Evolutionary conservation across 2,329 filamentous ascomycete species (phyloP), one percentile per base, ranked within the genome.

Genomic region (Chrysoporthe puriensis): DNA sequence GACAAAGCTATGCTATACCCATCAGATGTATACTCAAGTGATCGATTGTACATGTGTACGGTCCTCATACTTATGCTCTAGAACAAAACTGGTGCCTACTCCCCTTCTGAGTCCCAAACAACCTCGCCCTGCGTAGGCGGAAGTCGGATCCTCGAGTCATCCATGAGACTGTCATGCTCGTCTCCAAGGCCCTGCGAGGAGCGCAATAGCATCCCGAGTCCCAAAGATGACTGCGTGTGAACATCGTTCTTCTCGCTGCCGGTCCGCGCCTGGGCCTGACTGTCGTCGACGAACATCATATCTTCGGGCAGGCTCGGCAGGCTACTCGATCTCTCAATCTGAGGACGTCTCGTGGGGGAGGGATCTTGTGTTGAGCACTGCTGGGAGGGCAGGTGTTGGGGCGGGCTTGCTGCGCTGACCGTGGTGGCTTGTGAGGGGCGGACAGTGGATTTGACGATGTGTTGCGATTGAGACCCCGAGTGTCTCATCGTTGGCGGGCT

Each of bases 351-450:
- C 8, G 74, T 72, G 50, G 74, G 77, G 26, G 74, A 67, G 0
- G 77, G 76, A 52, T n/a, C 18, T 11, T 57, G 63, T 40, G 58
- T 46, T 11, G 52, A 7, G 43, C 42, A 21, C 34, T 61, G 43
- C 14, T 64, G 32, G 43, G 59, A 46, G n/a, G 26, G 36, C 7
- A 54, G 44, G 40, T 69, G 70, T 21, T 68, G 58, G 1, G 67
- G 68, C 13, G 78, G 77, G 36, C 74, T 78, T 9, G 74, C 60
- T 36, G 77, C 73, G 69, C 79, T 82, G 9, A 79, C 79, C 11
- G 81, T 83, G 1, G 81, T 81, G 6, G 81, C 82, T 69, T 83
- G 81, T 3, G 81, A 83, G 1, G 79, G 74, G 4, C 77, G 76
- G n/a, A 80, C 72, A 16, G 66, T 64, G 18, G 62, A 66, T 16